phyloP scores from a whole-genome alignment of 805 yeast genomes.

The Kazachstania viticola region DNA sequence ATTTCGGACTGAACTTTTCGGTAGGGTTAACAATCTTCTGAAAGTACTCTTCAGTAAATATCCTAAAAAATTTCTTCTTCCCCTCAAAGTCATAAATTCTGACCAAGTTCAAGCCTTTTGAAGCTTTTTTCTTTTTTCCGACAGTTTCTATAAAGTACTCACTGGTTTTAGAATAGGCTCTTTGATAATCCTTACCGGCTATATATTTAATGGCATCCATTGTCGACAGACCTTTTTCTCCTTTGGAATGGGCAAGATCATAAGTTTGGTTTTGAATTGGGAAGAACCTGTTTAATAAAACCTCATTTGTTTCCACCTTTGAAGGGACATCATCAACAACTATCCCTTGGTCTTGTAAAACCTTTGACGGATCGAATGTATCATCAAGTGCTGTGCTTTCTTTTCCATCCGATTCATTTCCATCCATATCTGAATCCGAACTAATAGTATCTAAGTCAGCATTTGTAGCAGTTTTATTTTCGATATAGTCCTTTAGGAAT shows the following conservation, averaged over 20 bases:
- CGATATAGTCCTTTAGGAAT: slow-evolving; percentile 32
- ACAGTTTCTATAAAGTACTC: slow-evolving; percentile 37
- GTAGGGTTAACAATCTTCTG: slow-evolving; percentile 22
- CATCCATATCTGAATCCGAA: slow-evolving; percentile 25
- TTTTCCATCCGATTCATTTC: slow-evolving; percentile 11
- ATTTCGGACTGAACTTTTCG: slow-evolving; percentile 15
- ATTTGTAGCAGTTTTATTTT: slow-evolving; percentile 15
- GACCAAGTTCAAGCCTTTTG: slow-evolving; percentile 33
- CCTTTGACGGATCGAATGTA: slow-evolving; percentile 17
- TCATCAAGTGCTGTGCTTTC: slow-evolving; percentile 11
- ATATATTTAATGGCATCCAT: slow-evolving; percentile 40
- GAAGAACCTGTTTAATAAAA: slow-evolving; percentile 38
- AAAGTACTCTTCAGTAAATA: slow-evolving; percentile 38
- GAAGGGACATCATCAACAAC: slow-evolving; percentile 12
- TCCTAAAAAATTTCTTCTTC: slow-evolving; percentile 58
- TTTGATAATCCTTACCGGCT: slow-evolving; percentile 43
- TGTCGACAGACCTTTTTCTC: slow-evolving; percentile 44
- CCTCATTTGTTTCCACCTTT: slow-evolving; percentile 3
- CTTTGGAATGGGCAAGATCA: slow-evolving; percentile 33
- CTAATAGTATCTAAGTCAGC: slow-evolving; percentile 15
- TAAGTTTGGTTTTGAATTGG: slow-evolving; percentile 58
- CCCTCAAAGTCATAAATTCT: slow-evolving; percentile 66
- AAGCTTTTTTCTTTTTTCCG: slow-evolving; percentile 22
- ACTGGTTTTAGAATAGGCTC: slow-evolving; percentile 40
- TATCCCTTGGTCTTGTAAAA: slow-evolving; percentile 19